Base-by-base conservation (phyloP, 768 basidiomycete species). In the Hericium erinaceus region DNA sequence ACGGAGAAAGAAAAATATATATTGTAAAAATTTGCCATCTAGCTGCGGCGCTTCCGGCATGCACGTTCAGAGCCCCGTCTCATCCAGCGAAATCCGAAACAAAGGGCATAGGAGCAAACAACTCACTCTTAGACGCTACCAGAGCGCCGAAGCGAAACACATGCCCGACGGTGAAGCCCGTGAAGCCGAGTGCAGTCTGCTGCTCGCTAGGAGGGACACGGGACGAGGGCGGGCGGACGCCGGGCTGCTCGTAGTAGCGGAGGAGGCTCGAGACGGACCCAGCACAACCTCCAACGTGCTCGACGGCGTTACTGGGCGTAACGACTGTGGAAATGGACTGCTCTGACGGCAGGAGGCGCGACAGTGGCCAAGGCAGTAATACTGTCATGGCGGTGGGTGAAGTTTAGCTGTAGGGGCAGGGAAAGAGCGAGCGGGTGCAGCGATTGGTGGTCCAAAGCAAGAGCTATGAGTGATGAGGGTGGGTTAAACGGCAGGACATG, bases 71-170 rank as follows among this genome's bases (percentile, higher is more conserved):
- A 6, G 33, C 33, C 1, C 33, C 33, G 33, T 33, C 33, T 33
- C 33, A 7, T 10, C 8, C 33, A 6, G 33, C 22, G 13, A 39
- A 37, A 41, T 12, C 28, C 16, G 18, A 39, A 44, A n/a, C 28
- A 15, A 18, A 40, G 56, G 60, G 46, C 24, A 33, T 11, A 26
- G 6, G 40, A 8, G 20, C 9, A 2, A 41, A 51, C 12, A 6
- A 57, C 61, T 58, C 52, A 63, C 62, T 58, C 37, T 61, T 63
- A n/a, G 56, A 52, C 26, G 61, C 62, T 16, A 59, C 48, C 13
- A 87, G 74, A n/a, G 78, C 68, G 4, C 82, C 84, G 66, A 85
- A 82, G 68, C 81, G 87, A 81, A 87, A 87, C 58, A 82, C 74
- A 65, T 89, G 80, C 81, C 85, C 85, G 9, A 89, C 65, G 46